Evolutionary conservation across 139 green algal species (phyloP).

Genomic region (Ostreobium quekettii): DNA sequence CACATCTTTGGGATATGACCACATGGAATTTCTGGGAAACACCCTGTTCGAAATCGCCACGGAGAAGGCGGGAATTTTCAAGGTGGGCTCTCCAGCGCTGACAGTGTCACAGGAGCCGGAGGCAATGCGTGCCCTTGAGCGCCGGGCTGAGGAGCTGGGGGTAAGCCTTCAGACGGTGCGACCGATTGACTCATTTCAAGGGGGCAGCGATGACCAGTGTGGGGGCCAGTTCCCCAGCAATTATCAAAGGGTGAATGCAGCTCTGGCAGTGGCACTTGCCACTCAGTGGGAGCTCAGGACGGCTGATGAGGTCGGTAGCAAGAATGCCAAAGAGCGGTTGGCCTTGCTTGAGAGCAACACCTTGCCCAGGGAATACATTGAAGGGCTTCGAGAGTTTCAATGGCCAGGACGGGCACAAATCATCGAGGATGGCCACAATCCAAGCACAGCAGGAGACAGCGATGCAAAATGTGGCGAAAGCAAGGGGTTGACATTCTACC

Average conservation of each 20-base stretch:
- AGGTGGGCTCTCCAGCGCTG: constrained; percentile 51
- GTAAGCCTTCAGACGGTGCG: neutral
- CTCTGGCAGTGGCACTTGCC: constrained; percentile 72
- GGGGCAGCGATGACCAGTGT: constrained; percentile 6
- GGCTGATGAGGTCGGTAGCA: no score
- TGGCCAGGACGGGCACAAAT: constrained; percentile 14
- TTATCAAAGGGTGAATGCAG: constrained; percentile 82
- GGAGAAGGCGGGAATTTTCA: constrained; percentile 95
- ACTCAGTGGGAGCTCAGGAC: constrained; percentile 59
- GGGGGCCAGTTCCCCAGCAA: constrained; percentile 35
- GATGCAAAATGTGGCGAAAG: no score
- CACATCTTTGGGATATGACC: constrained; percentile 84
- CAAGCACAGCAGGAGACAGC: constrained; percentile 24
- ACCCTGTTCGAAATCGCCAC: constrained; percentile 84
- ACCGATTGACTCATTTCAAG: neutral
- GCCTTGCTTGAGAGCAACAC: no score
- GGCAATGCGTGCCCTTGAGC: constrained; percentile 57
- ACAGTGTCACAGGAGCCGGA: constrained; percentile 70
- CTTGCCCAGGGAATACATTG: constrained; percentile 3
- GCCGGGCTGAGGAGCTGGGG: constrained; percentile 24
- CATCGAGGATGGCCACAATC: neutral
- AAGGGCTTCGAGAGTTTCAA: constrained; percentile 14
- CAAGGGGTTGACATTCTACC: constrained; percentile 83
- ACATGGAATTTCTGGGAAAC: constrained; percentile 90
- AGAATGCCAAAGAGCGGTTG: no score